phyloP scores from a whole-genome alignment of 768 basidiomycete genomes.

The Mrakia hoshinonis region DNA sequence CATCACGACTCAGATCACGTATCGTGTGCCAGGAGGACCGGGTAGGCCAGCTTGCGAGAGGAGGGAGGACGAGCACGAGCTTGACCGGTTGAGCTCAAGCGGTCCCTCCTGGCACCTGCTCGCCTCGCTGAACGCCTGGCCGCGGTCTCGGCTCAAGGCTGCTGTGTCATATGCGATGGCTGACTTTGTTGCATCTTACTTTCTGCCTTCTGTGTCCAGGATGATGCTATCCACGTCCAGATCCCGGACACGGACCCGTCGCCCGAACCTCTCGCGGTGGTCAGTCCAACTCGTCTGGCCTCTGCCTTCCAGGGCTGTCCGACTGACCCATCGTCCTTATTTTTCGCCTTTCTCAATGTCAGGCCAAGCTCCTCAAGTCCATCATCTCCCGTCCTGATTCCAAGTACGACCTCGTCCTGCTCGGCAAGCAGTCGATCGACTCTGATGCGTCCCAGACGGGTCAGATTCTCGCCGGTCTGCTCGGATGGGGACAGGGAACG shows the following conservation, averaged over 20 bases:
- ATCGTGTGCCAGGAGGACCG: background rate
- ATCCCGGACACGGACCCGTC: slow-evolving; percentile 60
- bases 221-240: slow-evolving; percentile 84
- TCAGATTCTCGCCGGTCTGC: slow-evolving; percentile 88
- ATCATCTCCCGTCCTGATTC: slow-evolving; percentile 52
- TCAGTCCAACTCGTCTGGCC: background rate
- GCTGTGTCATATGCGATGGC: background rate
- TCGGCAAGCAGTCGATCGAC: slow-evolving; percentile 98
- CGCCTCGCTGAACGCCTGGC: too few relatives aligned
- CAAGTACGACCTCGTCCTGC: slow-evolving; percentile 72
- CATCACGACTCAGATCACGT: background rate
- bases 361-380: slow-evolving; percentile 64
- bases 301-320: background rate
- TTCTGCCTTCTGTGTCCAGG: slow-evolving; percentile 37
- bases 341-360: background rate
- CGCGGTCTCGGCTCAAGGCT: too few relatives aligned
- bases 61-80: background rate
- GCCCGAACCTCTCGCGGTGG: slow-evolving; percentile 85
- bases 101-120: background rate
- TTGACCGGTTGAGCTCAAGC: background rate
- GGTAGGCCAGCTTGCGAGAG: background rate
- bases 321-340: background rate
- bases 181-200: background rate
- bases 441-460: slow-evolving; percentile 93
- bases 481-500: slow-evolving; percentile 88